Base-by-base conservation (phyloP, 2,329 filamentous ascomycete species). In the Colletotrichum cereale region DNA sequence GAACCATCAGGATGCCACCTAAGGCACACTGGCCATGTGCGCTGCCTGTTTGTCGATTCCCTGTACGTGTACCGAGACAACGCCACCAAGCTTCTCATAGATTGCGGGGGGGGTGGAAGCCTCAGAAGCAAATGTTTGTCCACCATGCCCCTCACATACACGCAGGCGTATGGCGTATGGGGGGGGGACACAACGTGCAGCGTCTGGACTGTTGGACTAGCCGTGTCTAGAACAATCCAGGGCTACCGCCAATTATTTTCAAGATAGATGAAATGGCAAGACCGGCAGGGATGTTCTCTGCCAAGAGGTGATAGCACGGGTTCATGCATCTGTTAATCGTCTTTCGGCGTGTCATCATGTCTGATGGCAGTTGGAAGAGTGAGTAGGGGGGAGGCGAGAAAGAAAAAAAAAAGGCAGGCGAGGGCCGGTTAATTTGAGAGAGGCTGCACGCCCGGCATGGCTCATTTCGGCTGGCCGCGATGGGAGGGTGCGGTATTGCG, bases 401-500 rank as follows among this genome's bases (percentile, higher is more conserved):
- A n/a, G n/a, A n/a, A n/a, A n/a, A n/a, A n/a, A 26, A 52, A 21
- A 21, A 18, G 40, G 26, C 29, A 52, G 26, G 29, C 16, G 48
- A 2, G 21, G 29, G 2, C 34, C 34, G 58, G 34, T 16, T 65
- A 57, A 58, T 69, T 21, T 68, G 66, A 29, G 53, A 38, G 29
- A 55, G 11, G 57, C 7, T 34, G 47, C 48, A 48, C 26, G 47
- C 31, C 24, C 16, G 47, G 16, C 2, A 21, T 40, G 36, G 40
- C 56, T 67, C 68, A 71, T 71, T 57, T 71, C 52, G 52, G 57
- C 42, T 58, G 26, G 50, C 44, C n/a, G 52, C 57, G 64, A 68
- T 71, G 68, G 57, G 68, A 71, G 58, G 11, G 44, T 57, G 24
- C 68, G 64, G 58, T 63, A 53, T 57, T 71, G 68, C 57, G 16